phyloP scores from a whole-genome alignment of 192 early-diverging fungal species.

The Rhizoclosmatium sp. region DNA sequence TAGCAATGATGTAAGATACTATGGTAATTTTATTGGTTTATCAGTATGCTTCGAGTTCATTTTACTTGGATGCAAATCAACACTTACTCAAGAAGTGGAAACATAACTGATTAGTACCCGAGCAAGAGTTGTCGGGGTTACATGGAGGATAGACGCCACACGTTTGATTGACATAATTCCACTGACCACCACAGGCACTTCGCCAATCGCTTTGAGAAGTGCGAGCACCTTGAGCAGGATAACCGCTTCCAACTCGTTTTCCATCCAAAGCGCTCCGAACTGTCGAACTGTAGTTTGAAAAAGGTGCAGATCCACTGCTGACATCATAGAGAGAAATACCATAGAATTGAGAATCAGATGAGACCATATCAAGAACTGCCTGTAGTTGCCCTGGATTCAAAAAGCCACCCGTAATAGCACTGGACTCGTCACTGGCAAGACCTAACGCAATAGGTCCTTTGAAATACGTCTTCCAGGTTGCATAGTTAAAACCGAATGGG shows the following conservation, averaged over 20 bases:
- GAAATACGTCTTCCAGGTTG: constrained; percentile 1
- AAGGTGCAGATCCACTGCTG: background rate
- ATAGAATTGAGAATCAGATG: constrained; percentile 1
- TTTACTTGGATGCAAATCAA: background rate
- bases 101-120: background rate
- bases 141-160: constrained; percentile 10
- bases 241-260: background rate
- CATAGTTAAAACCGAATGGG: constrained; percentile 25
- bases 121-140: background rate
- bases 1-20: too few relatives aligned
- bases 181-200: constrained; percentile 21
- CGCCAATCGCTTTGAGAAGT: background rate
- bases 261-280: constrained; percentile 6
- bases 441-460: constrained; percentile 5
- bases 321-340: constrained; percentile 23
- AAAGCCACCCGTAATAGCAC: constrained; percentile 21
- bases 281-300: background rate
- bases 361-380: constrained; percentile 23
- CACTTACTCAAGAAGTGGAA: background rate
- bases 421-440: constrained; percentile 10
- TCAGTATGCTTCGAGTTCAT: too few relatives aligned
- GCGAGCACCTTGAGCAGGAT: background rate
- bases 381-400: constrained; percentile 1
- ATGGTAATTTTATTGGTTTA: too few relatives aligned
- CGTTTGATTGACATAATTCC: constrained; percentile 11